Evolutionary conservation across 164 flowering plant genomes (phyloP).

Genomic region (Umbellularia californica): DNA sequence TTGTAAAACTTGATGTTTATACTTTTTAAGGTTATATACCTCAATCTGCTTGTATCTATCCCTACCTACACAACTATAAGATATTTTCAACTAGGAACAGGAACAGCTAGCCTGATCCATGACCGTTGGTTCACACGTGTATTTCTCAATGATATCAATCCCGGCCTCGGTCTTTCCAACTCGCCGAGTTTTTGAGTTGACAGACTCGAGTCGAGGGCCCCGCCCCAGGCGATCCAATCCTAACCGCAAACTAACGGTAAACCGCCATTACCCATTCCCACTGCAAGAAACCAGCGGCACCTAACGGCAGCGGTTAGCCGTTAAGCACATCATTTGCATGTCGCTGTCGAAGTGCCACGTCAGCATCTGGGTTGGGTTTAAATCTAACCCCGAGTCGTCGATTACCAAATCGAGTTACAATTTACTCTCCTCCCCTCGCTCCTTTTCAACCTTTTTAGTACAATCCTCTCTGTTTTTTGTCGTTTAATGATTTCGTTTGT

Average conservation of each 20-base stretch:
- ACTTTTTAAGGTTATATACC: too few relatives aligned
- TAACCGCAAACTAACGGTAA: conserved; percentile 10
- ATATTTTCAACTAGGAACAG: too few relatives aligned
- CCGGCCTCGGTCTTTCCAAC: not conserved
- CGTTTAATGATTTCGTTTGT: conserved; percentile 27
- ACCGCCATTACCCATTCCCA: not conserved
- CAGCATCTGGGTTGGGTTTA: conserved; percentile 5
- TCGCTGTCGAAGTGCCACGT: conserved; percentile 19
- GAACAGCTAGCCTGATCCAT: too few relatives aligned
- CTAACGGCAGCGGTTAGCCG: conserved; percentile 12
- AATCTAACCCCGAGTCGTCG: conserved; percentile 7
- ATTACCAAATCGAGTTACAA: conserved; percentile 10
- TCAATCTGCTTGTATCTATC: too few relatives aligned
- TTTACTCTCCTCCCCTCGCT: not conserved
- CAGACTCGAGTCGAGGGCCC: not conserved
- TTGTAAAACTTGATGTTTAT: too few relatives aligned
- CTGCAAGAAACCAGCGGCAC: not conserved
- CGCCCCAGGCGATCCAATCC: not conserved
- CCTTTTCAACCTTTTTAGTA: conserved; percentile 5
- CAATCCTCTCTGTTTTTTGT: conserved; percentile 19
- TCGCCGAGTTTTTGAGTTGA: not conserved
- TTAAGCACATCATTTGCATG: conserved; percentile 5
- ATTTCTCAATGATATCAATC: too few relatives aligned
- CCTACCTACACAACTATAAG: too few relatives aligned
- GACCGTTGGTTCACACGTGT: too few relatives aligned